Conservation (phyloP, 768 basidiomycete species). For the Vararia minispora region DNA sequence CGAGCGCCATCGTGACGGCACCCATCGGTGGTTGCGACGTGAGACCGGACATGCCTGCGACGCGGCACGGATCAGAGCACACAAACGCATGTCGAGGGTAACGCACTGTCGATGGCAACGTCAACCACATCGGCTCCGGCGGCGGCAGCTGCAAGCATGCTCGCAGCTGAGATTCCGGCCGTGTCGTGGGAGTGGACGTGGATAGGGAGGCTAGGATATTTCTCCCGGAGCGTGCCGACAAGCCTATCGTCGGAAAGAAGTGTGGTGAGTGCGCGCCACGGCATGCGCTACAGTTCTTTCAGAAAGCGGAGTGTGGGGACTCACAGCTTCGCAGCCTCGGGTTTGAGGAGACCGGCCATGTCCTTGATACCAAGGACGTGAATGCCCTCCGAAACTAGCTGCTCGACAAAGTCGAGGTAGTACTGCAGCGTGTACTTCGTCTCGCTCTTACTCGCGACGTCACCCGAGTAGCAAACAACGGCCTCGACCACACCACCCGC, state of each 20-base stretch:
- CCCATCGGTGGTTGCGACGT: constrained; percentile 99
- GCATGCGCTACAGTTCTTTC: background rate
- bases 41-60: constrained; percentile 88
- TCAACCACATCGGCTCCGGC: constrained; percentile 99
- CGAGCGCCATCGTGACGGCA: constrained; percentile 87
- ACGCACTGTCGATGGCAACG: constrained; percentile 94
- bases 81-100: background rate
- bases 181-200: constrained; percentile 99
- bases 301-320: constrained; percentile 16
- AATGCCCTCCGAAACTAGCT: constrained; percentile 90
- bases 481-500: constrained; percentile 98
- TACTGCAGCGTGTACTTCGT: constrained; percentile 96
- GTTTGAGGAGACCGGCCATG: constrained; percentile 96
- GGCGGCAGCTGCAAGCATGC: constrained; percentile 90
- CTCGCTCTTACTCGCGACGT: constrained; percentile 89
- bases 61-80: constrained; percentile 10
- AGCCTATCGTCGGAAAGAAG: constrained; percentile 38
- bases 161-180: constrained; percentile 95
- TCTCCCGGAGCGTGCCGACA: constrained; percentile 88
- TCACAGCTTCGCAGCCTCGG: constrained; percentile 83
- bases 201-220: constrained; percentile 95
- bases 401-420: constrained; percentile 90
- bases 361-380: constrained; percentile 98
- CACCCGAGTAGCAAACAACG: constrained; percentile 96
- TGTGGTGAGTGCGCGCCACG: constrained; percentile 1